Evolutionary conservation across 148 eudicot species (phyloP).

Genomic region (Mesembryanthemum crystallinum): DNA sequence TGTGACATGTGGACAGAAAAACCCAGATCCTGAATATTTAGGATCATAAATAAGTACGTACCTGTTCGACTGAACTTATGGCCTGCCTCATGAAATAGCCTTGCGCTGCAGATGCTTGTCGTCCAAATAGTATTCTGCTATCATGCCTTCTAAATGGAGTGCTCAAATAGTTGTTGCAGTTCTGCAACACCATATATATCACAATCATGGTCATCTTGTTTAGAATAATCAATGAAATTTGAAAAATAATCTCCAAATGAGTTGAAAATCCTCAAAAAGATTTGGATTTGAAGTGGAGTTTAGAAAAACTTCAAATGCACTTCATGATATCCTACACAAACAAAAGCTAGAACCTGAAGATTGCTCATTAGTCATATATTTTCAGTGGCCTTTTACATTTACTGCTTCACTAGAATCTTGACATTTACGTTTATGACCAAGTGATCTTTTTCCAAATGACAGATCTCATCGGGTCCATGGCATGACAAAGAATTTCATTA

Average conservation of each 20-base stretch:
- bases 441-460: no score
- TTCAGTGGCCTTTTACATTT: neutral
- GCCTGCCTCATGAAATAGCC: slow-evolving; percentile 69
- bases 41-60: neutral
- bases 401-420: neutral
- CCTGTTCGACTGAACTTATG: slow-evolving; percentile 40
- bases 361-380: neutral
- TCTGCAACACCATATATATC: slow-evolving; percentile 34
- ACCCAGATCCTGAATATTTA: neutral
- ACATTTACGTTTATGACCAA: neutral
- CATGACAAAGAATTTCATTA: no score
- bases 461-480: no score
- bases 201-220: neutral
- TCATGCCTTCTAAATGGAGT: slow-evolving; percentile 56
- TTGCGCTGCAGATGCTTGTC: slow-evolving; percentile 64
- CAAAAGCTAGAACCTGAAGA: neutral
- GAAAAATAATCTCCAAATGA: slow-evolving; percentile 2
- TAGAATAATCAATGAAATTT: neutral
- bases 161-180: slow-evolving; percentile 56
- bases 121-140: slow-evolving; percentile 47
- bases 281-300: no score
- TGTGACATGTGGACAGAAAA: neutral
- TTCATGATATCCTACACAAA: neutral
- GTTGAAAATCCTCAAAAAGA: no score
- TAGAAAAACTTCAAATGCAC: no score